Evolutionary conservation across 1,139 yeast genomes (phyloP), one percentile per base, ranked within the genome.

Genomic region (Sugiyamaella grinbergsii): DNA sequence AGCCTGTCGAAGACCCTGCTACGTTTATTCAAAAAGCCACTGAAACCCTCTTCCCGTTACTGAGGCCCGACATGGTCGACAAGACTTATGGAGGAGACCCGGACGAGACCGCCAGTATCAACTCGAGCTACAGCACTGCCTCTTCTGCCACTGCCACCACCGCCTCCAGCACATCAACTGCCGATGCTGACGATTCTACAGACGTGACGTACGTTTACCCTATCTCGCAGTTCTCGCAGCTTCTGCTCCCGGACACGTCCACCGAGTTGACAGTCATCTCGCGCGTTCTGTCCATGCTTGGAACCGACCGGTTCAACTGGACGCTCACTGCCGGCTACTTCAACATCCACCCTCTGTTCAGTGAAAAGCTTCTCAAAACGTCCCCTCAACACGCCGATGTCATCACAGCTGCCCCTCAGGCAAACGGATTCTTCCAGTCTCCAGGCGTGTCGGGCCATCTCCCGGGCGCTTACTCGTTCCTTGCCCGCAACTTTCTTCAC

Each of bases 251-350:
- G 0, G 83, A 82, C 53, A 73, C 75, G 47, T 87, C 96, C 1
- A 91, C 97, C 0, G 98, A 91, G 63, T 83, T 85, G 59, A 85
- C 85, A 2, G 81, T 85, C 1, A 72, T 87, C 16, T 71, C 85
- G 44, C 71, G 84, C 36, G 67, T 85, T 5, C 72, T 86, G 46
- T 76, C 88, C 2, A 77, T 77, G 62, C 73, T 84, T 51, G 63
- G 82, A 77, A 59, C 76, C 77, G 52, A 75, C 80, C 65, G 71
- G 22, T 78, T 83, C 47, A 77, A 76, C 52, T 93, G 96, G 95
- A 79, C 88, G 62, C 84, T 93, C 61, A 94, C 98, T 0, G 97
- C 98, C 0, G 99, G 99, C 1, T 93, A 93, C 67, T 94, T 93
- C 73, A 94, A 93, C 66, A 85, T 93, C 80, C 80, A 85, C 45